Evolutionary conservation across 106 monocot genomes (phyloP), one percentile per base, ranked within the genome.

Genomic region (Phalaenopsis equestris): DNA sequence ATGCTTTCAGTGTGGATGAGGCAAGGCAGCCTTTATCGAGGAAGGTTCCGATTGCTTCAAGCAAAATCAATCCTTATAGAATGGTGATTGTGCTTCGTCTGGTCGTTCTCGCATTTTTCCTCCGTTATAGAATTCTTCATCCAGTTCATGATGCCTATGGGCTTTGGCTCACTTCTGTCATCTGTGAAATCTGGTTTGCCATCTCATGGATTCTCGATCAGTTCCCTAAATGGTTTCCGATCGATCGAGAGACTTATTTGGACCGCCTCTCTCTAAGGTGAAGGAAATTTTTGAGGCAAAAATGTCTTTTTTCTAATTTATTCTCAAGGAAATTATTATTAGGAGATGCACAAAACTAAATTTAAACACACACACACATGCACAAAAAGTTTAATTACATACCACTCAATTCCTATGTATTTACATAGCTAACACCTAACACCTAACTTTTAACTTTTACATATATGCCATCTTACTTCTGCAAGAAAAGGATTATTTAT

Each of bases 141-240:
- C 97, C 97, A 0, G 97, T 92, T 12, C 87, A 80, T 16, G 97
- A 97, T 75, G 97, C 97, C 24, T 82, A 89, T 12, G 92, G 90
- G 0, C 86, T 97, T 12, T 97, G 96, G 96, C 84, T 93, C 36
- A 96, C 96, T 16, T 96, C 96, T 15, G 81, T 96, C 78, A 73
- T 96, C 45, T 96, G 96, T 42, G 96, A 96, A 85, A 94, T 96
- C 36, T 96, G 96, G 96, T 96, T 96, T 75, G 96, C 96, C 38
- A 38, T 94, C 24, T 96, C 96, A 1, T 96, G 96, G 96, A 96
- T 96, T 56, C 96, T 96, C 14, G 96, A 96, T 80, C 96, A 96
- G 81, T 96, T 96, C 81, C 96, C 96, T n/a, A 96, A 96, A 79
- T 97, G 97, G 97, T 89, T 85, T 78, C 97, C 97, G 3, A 92